phyloP scores from a whole-genome alignment of 768 basidiomycete species.

The Paxillus rubicundulus region DNA sequence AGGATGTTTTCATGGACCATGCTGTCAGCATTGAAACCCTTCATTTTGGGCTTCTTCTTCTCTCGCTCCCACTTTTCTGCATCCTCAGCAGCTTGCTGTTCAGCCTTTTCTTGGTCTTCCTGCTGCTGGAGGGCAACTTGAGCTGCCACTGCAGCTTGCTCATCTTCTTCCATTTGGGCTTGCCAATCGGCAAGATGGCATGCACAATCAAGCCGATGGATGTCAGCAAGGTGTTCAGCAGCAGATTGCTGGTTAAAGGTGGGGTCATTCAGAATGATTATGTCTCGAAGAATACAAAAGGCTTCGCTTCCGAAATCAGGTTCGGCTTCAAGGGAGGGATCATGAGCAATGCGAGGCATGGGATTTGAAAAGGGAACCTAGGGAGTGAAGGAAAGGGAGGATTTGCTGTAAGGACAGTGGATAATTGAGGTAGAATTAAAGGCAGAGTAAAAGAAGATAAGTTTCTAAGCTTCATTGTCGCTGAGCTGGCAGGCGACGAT shows the following conservation, averaged over 20 bases:
- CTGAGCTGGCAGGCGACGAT: too few species aligned
- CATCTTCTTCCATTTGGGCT: not conserved
- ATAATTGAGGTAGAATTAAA: too few species aligned
- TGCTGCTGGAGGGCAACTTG: not conserved
- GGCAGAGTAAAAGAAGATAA: too few species aligned
- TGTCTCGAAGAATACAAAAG: not conserved
- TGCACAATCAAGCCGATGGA: not conserved
- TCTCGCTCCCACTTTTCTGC: not conserved
- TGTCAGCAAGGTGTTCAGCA: not conserved
- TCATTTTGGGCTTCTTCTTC: not conserved
- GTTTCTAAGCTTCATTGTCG: too few species aligned
- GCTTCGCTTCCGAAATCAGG: not conserved
- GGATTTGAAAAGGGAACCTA: not conserved
- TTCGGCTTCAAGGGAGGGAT: not conserved
- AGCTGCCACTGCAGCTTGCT: not conserved
- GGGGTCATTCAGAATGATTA: not conserved
- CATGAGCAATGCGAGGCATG: not conserved
- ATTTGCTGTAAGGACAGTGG: too few species aligned
- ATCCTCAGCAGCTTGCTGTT: not conserved
- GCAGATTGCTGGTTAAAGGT: not conserved
- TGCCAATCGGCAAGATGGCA: not conserved
- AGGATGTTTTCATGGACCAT: not conserved
- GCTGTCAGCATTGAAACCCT: not conserved
- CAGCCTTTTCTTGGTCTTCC: not conserved
- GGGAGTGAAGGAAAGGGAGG: too few species aligned